Percentiles rank a stretch among this genome's conserved stretches.
Evolutionary conservation across 495 filamentous ascomycete species (phyloP).

Genomic region (Hyaloscypha variabilis): DNA sequence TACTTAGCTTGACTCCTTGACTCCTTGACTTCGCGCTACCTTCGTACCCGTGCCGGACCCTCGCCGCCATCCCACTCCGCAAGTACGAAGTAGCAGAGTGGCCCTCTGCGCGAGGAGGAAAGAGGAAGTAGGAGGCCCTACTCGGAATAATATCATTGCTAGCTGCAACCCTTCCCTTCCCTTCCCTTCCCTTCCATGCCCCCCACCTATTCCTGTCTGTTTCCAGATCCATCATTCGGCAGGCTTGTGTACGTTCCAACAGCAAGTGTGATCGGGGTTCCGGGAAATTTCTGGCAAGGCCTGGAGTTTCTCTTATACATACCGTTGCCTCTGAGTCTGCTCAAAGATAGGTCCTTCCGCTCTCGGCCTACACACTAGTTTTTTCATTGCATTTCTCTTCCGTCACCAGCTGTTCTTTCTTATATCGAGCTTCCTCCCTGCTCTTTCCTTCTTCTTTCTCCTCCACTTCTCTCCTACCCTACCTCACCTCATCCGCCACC

Average conservation of each 20-base stretch:
- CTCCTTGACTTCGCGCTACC: background rate
- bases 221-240: slow-evolving; percentile 15
- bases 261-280: slow-evolving; percentile 7
- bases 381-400: background rate
- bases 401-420: slow-evolving; percentile 6
- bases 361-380: slow-evolving; percentile 19
- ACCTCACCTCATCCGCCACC: slow-evolving; percentile 7
- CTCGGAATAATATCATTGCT: slow-evolving; percentile 25
- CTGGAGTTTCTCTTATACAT: slow-evolving; percentile 25
- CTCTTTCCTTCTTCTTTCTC: slow-evolving; percentile 1
- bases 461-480: slow-evolving; percentile 6
- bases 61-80: slow-evolving; percentile 5
- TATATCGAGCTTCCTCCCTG: slow-evolving; percentile 8
- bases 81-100: slow-evolving; percentile 13
- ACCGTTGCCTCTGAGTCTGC: slow-evolving; percentile 7
- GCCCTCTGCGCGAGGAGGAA: background rate
- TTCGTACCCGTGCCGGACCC: background rate
- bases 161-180: too few relatives aligned
- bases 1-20: too few relatives aligned
- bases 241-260: background rate
- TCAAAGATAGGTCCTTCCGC: slow-evolving; percentile 22
- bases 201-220: slow-evolving; percentile 12
- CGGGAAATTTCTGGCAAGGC: slow-evolving; percentile 17
- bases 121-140: slow-evolving; percentile 7
- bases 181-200: too few relatives aligned